A percentile compares a stretch with the other conserved stretches of the same genome.
These are phyloP conservation scores for Phytopythium litorale DNA, from an alignment of 352 stramenopile genomes.

Conservation along the genomic window DNA sequence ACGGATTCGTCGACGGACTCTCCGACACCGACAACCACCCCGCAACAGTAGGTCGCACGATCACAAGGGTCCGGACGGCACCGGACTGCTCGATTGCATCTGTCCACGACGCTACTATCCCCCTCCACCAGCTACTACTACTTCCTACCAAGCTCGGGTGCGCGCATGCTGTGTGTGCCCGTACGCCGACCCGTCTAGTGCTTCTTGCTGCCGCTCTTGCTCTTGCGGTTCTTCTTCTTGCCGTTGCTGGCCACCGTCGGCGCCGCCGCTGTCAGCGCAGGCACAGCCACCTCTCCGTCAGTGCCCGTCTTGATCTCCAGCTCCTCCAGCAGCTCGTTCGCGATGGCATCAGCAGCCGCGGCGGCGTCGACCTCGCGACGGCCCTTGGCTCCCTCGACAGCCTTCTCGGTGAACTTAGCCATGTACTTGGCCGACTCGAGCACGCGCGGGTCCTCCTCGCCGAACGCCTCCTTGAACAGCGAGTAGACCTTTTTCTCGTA, in stretches of 20 bases:
- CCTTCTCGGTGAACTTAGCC: slow-evolving; percentile 82
- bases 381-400: slow-evolving; percentile 83
- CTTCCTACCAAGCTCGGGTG: not conserved
- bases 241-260: not conserved
- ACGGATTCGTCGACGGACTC: not conserved
- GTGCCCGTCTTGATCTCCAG: slow-evolving; percentile 58
- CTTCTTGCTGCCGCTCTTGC: slow-evolving; percentile 65
- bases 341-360: slow-evolving; percentile 69
- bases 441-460: slow-evolving; percentile 76
- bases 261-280: slow-evolving; percentile 5
- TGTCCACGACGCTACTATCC: not conserved
- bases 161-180: not conserved
- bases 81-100: not conserved
- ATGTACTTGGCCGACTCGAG: slow-evolving; percentile 83
- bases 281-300: slow-evolving; percentile 22
- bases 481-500: slow-evolving; percentile 90
- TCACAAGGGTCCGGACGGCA: not conserved
- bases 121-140: slow-evolving; percentile 3
- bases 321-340: slow-evolving; percentile 70
- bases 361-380: slow-evolving; percentile 74
- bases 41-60: not conserved
- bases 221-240: slow-evolving; percentile 75
- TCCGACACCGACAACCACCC: not conserved
- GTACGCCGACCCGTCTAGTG: slow-evolving; percentile 26
- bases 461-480: slow-evolving; percentile 79